Percentiles rank a stretch among this genome's conserved stretches.
phyloP scores from a whole-genome alignment of 495 filamentous ascomycete genomes.

The Coniosporium apollinis region DNA sequence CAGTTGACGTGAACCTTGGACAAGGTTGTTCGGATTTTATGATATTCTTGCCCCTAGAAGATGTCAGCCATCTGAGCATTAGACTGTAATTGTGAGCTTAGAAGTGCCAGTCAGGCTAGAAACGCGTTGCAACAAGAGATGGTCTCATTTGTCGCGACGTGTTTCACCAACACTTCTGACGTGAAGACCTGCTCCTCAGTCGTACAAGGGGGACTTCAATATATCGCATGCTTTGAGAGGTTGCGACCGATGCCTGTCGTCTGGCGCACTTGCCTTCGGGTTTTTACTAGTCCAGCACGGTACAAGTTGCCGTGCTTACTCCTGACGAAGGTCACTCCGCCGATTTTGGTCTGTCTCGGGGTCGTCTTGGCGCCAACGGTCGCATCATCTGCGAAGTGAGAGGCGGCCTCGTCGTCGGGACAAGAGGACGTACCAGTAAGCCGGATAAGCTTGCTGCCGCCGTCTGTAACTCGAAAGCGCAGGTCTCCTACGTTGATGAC shows the following conservation, averaged over 20 bases:
- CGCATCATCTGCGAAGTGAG: conserved; percentile 33
- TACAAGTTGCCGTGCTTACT: conserved; percentile 88
- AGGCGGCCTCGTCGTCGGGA: not conserved
- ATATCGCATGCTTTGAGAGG: no score
- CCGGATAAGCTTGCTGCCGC: conserved; percentile 73
- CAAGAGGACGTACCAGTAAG: conserved; percentile 42
- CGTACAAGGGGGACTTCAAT: no score
- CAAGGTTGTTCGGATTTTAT: conserved; percentile 67
- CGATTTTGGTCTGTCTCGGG: conserved; percentile 61
- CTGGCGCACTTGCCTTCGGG: no score
- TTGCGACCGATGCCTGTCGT: no score
- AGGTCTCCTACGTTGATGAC: conserved; percentile 62
- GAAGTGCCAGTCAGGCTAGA: no score
- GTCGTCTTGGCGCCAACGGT: conserved; percentile 52
- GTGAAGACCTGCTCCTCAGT: no score
- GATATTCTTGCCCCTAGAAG: no score
- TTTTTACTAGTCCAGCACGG: conserved; percentile 51
- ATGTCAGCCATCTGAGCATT: no score
- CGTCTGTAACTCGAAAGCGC: conserved; percentile 54
- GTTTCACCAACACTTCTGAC: no score
- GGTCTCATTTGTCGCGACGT: no score
- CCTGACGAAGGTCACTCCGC: conserved; percentile 71
- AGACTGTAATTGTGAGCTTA: no score
- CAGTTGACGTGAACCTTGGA: conserved; percentile 79
- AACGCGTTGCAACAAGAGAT: no score